Evolutionary conservation across 495 filamentous ascomycete species (phyloP), one percentile per base, ranked within the genome.

Genomic region (Penicillium ochrochloron): DNA sequence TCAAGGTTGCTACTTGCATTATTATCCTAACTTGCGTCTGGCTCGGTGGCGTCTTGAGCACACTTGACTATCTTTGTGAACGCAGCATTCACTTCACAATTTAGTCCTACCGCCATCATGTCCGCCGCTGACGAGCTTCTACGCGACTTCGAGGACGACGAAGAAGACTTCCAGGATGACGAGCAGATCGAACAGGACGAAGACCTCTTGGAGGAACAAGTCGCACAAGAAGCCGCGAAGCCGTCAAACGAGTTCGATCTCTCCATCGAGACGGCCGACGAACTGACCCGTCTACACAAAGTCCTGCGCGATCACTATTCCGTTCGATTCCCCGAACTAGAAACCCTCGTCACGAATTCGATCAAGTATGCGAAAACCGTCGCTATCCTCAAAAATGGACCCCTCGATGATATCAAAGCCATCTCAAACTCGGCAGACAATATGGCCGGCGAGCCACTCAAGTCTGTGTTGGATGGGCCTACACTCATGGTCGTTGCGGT

Each of bases 311-410:
- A 99, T 69, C 92, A 97, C 77, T 99, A 98, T 78, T 96, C 93
- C 17, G 84, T 90, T 42, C 88, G 95, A 66, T 98, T 97, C 68
- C 94, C 94, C 6, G 94, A 97, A 77, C 85, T 99, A n/a, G 95
- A 98, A 77, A 93, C 91, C 19, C 86, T 99, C 41, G 88, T 99
- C 69, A 91, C 88, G 65, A 97, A 91, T 70, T 92, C 95, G 7
- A 82, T 99, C 64, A 93, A 98, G 70, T 99, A 97, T 79, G 92
- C 95, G 15, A 97, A 97, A 77, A 92, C 92, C 1, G 95, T 98
- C 11, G 91, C 92, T 1, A 95, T 97, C 68, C 86, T 98, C 68
- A 88, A 90, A 68, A 98, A 99, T 80, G 92, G 92, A 12, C 93
- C 96, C 12, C 86, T 98, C 81, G 91, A 96, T 71, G 88, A 91